Evolutionary conservation across 495 filamentous ascomycete species (phyloP).

Genomic region (Achaetomiella virescens): DNA sequence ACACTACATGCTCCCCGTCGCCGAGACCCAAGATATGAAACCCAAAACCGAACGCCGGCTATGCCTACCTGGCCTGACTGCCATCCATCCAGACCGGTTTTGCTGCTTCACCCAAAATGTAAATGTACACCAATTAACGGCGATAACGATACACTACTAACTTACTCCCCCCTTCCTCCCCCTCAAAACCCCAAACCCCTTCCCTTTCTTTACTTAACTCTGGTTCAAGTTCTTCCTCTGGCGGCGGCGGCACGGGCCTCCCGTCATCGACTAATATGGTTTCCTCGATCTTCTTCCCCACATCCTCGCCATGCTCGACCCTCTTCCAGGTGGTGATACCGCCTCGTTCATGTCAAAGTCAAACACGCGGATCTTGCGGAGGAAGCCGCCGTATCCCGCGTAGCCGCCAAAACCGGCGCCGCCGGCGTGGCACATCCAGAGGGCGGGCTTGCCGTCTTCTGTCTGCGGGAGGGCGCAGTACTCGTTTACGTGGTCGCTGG

Average conservation of each 20-base stretch:
- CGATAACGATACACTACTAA: too few relatives aligned
- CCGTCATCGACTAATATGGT: slow-evolving; percentile 84
- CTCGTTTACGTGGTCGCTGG: slow-evolving; percentile 89
- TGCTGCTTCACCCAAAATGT: too few relatives aligned
- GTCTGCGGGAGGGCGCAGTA: slow-evolving; percentile 71
- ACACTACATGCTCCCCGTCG: too few relatives aligned
- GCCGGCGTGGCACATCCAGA: slow-evolving; percentile 99
- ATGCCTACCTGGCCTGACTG: too few relatives aligned
- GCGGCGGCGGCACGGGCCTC: slow-evolving; percentile 43
- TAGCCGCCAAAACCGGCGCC: slow-evolving; percentile 89
- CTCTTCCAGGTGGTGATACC: slow-evolving; percentile 87
- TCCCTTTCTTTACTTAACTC: neutral
- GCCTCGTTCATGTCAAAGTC: slow-evolving; percentile 89
- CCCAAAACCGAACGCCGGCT: too few relatives aligned
- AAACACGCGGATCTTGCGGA: slow-evolving; percentile 78
- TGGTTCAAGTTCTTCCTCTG: neutral
- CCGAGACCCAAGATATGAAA: too few relatives aligned
- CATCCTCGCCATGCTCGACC: slow-evolving; percentile 70
- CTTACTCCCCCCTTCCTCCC: too few relatives aligned
- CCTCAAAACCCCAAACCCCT: too few relatives aligned
- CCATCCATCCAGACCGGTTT: too few relatives aligned
- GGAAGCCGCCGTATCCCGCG: slow-evolving; percentile 79
- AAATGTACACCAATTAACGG: too few relatives aligned
- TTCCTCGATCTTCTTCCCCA: slow-evolving; percentile 67
- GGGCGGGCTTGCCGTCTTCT: slow-evolving; percentile 52